phyloP scores from a whole-genome alignment of 331 rosid genomes.

The Malus hybrid region DNA sequence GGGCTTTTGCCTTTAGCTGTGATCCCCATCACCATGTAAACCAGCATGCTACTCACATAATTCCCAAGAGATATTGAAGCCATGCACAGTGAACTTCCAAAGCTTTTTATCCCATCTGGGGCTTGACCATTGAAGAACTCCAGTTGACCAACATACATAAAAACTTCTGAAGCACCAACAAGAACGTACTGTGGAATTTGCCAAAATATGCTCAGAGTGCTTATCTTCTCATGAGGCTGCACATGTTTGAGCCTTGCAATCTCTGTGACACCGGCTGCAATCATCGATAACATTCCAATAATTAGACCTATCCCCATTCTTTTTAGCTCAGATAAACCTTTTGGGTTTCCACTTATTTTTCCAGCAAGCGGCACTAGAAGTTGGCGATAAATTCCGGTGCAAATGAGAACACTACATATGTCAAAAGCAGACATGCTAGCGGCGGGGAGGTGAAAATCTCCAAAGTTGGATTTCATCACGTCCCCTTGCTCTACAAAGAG shows the following conservation, averaged over 20 bases:
- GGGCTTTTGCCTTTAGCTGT: slow-evolving; percentile 38
- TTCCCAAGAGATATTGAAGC: slow-evolving; percentile 94
- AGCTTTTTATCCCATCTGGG: slow-evolving; percentile 76
- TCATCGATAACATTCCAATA: slow-evolving; percentile 62
- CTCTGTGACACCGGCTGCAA: slow-evolving; percentile 70
- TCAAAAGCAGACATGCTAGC: slow-evolving; percentile 90
- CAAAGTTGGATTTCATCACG: slow-evolving; percentile 48
- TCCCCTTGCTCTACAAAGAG: slow-evolving; percentile 82
- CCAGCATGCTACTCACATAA: slow-evolving; percentile 64
- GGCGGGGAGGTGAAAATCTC: slow-evolving; percentile 60
- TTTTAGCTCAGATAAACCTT: slow-evolving; percentile 62
- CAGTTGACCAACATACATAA: slow-evolving; percentile 83
- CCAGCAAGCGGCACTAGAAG: slow-evolving; percentile 51
- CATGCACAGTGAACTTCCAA: slow-evolving; percentile 89
- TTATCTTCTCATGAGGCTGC: slow-evolving; percentile 27
- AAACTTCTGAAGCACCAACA: slow-evolving; percentile 81
- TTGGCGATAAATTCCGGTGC: slow-evolving; percentile 54
- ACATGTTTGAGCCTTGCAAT: slow-evolving; percentile 41
- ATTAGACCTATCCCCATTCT: slow-evolving; percentile 78
- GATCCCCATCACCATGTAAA: slow-evolving; percentile 44
- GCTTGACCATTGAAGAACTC: slow-evolving; percentile 82
- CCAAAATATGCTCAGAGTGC: slow-evolving; percentile 62
- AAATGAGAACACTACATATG: slow-evolving; percentile 56
- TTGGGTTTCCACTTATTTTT: slow-evolving; percentile 49
- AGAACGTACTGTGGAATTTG: slow-evolving; percentile 74